Conservation (phyloP, 768 basidiomycete species). For the Russula abietina region DNA sequence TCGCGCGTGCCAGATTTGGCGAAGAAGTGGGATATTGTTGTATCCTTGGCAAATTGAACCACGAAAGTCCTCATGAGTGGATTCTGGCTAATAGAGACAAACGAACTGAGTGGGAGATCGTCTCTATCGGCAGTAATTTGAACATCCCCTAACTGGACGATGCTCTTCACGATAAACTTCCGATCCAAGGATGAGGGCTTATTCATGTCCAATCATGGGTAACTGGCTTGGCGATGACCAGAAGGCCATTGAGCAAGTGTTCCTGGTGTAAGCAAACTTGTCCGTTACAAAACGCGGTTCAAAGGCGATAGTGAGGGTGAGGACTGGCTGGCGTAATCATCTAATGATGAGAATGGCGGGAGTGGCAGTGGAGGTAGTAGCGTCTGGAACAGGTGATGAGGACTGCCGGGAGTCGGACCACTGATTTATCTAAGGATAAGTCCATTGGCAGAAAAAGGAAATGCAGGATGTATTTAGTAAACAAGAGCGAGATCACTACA, state of each 20-base stretch:
- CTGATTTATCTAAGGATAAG: too few relatives aligned
- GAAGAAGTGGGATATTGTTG: slow-evolving; percentile 73
- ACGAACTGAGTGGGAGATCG: slow-evolving; percentile 45
- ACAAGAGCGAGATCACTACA: too few relatives aligned
- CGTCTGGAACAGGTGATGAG: slow-evolving; percentile 42
- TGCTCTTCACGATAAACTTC: slow-evolving; percentile 83
- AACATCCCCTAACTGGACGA: slow-evolving; percentile 69
- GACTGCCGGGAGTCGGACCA: too few relatives aligned
- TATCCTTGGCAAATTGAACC: slow-evolving; percentile 70
- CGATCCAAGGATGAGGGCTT: slow-evolving; percentile 58
- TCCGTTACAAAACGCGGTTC: slow-evolving; percentile 48
- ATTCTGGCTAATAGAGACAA: slow-evolving; percentile 42
- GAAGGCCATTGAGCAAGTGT: slow-evolving; percentile 86
- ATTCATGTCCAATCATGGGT: slow-evolving; percentile 56
- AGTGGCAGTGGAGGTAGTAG: slow-evolving; percentile 54
- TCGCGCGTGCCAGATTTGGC: slow-evolving; percentile 52
- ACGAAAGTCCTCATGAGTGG: slow-evolving; percentile 68
- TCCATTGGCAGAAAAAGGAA: too few relatives aligned
- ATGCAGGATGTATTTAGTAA: too few relatives aligned
- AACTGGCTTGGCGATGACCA: slow-evolving; percentile 89
- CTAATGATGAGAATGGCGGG: slow-evolving; percentile 73
- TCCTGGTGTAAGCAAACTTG: slow-evolving; percentile 38
- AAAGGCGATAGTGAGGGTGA: slow-evolving; percentile 72
- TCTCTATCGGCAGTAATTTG: slow-evolving; percentile 66
- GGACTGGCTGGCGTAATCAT: slow-evolving; percentile 62